Evolutionary conservation across 495 filamentous ascomycete species (phyloP).

Genomic region (Penicillium ochrochloron): DNA sequence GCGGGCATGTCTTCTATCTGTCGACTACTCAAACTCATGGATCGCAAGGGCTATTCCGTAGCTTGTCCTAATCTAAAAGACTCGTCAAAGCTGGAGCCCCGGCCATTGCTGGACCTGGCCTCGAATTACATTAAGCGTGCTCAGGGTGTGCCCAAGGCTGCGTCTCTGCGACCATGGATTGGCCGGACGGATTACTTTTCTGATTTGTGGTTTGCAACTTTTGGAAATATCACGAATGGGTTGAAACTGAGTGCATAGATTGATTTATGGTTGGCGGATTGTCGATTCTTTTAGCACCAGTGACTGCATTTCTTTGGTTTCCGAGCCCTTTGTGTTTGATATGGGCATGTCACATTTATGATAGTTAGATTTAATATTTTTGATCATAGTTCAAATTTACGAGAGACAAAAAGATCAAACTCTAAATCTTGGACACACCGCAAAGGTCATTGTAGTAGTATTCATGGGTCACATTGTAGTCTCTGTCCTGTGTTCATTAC

Average conservation of each 20-base stretch:
- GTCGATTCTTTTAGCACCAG: not conserved
- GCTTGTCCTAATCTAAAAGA: not conserved
- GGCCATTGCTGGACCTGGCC: not conserved
- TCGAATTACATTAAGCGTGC: slow-evolving; percentile 2
- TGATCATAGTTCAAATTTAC: not conserved
- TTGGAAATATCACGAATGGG: slow-evolving; percentile 3
- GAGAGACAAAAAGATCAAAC: not conserved
- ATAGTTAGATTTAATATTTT: not conserved
- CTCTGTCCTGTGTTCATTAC: not conserved
- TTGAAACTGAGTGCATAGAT: not conserved
- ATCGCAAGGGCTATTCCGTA: not conserved
- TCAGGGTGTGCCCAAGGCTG: not conserved
- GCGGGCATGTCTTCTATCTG: slow-evolving; percentile 32
- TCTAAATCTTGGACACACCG: not conserved
- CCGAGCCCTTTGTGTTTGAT: not conserved
- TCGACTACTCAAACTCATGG: slow-evolving; percentile 20
- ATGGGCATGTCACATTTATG: not conserved
- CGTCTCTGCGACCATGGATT: not conserved
- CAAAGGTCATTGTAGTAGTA: not conserved
- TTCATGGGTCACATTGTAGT: not conserved
- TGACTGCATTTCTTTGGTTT: not conserved
- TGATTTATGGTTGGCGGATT: not conserved
- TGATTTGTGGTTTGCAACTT: slow-evolving; percentile 1
- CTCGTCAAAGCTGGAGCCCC: not conserved
- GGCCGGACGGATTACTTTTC: slow-evolving; percentile 3